Conservation (phyloP, 2,329 filamentous ascomycete genomes). For the Nemania sp. region DNA sequence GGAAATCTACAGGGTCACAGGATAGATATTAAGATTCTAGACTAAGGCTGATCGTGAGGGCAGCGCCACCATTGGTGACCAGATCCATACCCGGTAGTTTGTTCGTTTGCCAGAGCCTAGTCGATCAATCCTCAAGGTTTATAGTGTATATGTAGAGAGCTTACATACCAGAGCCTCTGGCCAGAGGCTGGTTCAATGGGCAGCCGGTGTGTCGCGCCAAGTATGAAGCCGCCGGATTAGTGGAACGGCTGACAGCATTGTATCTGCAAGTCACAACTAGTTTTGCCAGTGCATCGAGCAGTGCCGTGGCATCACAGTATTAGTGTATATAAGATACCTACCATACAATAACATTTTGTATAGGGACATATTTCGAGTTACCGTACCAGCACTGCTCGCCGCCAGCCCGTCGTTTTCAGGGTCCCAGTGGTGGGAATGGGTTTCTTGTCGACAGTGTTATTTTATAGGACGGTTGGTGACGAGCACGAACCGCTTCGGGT, state of each 20-base stretch:
- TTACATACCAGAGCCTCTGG: neutral
- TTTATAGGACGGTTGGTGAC: slow-evolving; percentile 20
- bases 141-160: neutral
- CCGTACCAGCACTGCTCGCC: neutral
- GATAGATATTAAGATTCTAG: neutral
- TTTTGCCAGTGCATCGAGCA: neutral
- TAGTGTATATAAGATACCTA: too few relatives aligned
- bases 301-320: too few relatives aligned
- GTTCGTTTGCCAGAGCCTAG: neutral
- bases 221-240: neutral
- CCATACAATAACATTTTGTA: neutral
- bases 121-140: neutral
- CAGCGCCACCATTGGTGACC: neutral
- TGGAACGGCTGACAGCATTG: slow-evolving; percentile 13
- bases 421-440: neutral
- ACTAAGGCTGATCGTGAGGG: neutral
- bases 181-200: neutral
- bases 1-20: neutral
- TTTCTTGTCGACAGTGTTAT: slow-evolving; percentile 6
- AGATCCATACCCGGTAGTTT: neutral
- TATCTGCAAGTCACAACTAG: slow-evolving; percentile 6
- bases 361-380: neutral
- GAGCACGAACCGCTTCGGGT: slow-evolving; percentile 6
- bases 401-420: neutral
- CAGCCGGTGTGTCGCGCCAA: neutral